Evolutionary conservation across 257 asterid genomes (phyloP).

Genomic region (Linderniella brevidens): DNA sequence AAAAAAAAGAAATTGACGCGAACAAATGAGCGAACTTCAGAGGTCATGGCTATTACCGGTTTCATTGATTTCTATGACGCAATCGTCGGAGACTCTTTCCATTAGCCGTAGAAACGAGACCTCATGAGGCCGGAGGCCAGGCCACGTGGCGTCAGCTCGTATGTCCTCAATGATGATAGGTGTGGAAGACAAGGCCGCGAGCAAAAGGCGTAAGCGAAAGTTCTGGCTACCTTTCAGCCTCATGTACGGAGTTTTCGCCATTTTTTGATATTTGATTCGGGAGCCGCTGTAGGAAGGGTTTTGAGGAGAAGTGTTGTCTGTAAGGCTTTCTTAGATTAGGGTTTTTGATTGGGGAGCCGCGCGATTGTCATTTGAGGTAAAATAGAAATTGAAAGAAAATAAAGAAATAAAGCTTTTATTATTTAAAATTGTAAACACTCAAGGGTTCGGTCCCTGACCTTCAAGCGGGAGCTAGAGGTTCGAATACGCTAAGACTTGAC

Average conservation of each 20-base stretch:
- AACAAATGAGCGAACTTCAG: background rate
- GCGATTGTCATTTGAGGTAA: no score
- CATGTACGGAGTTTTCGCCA: constrained; percentile 42
- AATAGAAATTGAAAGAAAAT: no score
- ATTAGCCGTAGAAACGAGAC: constrained; percentile 68
- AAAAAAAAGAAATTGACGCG: background rate
- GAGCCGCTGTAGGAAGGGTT: no score
- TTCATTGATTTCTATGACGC: constrained; percentile 61
- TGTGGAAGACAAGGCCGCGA: constrained; percentile 60
- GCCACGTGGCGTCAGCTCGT: constrained; percentile 50
- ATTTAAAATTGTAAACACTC: no score
- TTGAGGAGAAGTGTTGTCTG: no score
- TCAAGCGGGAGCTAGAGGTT: no score
- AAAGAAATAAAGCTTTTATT: no score
- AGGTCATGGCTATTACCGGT: constrained; percentile 30
- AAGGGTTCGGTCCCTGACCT: no score
- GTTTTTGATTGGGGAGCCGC: no score
- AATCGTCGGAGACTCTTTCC: constrained; percentile 55
- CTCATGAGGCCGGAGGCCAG: constrained; percentile 75
- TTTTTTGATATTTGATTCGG: background rate
- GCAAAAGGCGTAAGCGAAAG: constrained; percentile 58
- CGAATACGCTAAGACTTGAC: no score
- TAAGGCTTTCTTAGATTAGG: no score
- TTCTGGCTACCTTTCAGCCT: constrained; percentile 60
- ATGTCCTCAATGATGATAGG: constrained; percentile 70